Evolutionary conservation across 176 grass and related monocot genomes (phyloP).

Genomic region (Neostapfia colusana): DNA sequence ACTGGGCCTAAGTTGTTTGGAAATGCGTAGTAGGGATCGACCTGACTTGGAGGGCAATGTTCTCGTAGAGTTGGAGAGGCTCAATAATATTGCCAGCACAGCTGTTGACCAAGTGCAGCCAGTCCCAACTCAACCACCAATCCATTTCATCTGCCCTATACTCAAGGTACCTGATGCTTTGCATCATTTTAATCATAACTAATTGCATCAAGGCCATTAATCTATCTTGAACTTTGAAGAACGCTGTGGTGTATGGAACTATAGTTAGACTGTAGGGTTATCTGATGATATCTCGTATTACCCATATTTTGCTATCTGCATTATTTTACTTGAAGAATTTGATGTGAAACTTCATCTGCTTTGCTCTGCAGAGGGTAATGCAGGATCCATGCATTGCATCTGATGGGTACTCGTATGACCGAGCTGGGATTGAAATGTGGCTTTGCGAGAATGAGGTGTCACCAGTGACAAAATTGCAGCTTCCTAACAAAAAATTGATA

Average conservation of each 20-base stretch:
- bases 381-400: constrained; percentile 66
- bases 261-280: background rate
- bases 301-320: background rate
- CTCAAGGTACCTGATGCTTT: constrained; percentile 53
- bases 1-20: constrained; percentile 67
- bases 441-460: constrained; percentile 45
- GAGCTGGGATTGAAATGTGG: constrained; percentile 56
- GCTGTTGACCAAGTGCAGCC: background rate
- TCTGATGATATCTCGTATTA: background rate
- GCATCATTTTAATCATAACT: constrained; percentile 24
- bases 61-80: constrained; percentile 53
- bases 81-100: constrained; percentile 46
- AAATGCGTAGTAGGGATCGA: constrained; percentile 69
- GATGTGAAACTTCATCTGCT: background rate
- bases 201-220: constrained; percentile 7
- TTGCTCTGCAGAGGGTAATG: constrained; percentile 62
- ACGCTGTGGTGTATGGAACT: background rate
- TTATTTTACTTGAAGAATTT: constrained; percentile 22
- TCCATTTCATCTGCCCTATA: constrained; percentile 78
- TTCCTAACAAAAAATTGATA: constrained; percentile 45
- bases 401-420: constrained; percentile 78
- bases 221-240: background rate
- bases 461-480: constrained; percentile 32
- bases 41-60: constrained; percentile 61
- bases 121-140: constrained; percentile 42